These are phyloP conservation scores for Keqinozyma sinolaborantium DNA, from an alignment of 1,139 yeast species.

Conservation along the genomic window DNA sequence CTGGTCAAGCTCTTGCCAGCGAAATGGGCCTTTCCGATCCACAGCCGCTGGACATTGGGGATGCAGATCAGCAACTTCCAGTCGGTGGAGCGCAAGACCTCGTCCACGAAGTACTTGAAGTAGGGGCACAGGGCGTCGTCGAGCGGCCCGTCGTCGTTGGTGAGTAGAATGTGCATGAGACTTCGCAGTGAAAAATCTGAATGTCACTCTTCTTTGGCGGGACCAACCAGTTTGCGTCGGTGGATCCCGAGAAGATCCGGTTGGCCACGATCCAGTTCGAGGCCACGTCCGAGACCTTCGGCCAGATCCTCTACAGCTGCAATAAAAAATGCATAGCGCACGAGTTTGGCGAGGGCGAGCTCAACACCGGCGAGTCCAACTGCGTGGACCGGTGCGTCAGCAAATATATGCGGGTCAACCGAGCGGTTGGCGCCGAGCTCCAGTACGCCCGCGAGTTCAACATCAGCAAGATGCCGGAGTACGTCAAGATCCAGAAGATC, in stretches of 20 bases:
- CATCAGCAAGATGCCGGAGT: slow-evolving; percentile 36
- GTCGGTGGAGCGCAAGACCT: slow-evolving; percentile 58
- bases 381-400: slow-evolving; percentile 79
- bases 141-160: slow-evolving; percentile 97
- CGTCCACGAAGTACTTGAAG: slow-evolving; percentile 74
- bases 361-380: slow-evolving; percentile 70
- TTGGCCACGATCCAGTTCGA: slow-evolving; percentile 74
- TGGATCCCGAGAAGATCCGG: slow-evolving; percentile 64
- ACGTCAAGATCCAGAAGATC: slow-evolving; percentile 19
- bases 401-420: slow-evolving; percentile 67
- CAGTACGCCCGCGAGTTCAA: slow-evolving; percentile 31
- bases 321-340: slow-evolving; percentile 67
- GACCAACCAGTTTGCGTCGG: slow-evolving; percentile 43
- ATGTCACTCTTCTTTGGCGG: slow-evolving; percentile 65
- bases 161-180: slow-evolving; percentile 50
- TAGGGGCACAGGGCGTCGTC: slow-evolving; percentile 81
- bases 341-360: slow-evolving; percentile 76
- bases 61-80: slow-evolving; percentile 87
- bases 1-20: slow-evolving; percentile 78
- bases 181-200: neutral
- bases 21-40: slow-evolving; percentile 97
- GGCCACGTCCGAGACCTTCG: slow-evolving; percentile 68
- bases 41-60: slow-evolving; percentile 78
- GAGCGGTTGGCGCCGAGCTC: slow-evolving; percentile 50
- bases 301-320: slow-evolving; percentile 56